Conservation (phyloP, 139 green algal species). For the Gonium pectorale region DNA sequence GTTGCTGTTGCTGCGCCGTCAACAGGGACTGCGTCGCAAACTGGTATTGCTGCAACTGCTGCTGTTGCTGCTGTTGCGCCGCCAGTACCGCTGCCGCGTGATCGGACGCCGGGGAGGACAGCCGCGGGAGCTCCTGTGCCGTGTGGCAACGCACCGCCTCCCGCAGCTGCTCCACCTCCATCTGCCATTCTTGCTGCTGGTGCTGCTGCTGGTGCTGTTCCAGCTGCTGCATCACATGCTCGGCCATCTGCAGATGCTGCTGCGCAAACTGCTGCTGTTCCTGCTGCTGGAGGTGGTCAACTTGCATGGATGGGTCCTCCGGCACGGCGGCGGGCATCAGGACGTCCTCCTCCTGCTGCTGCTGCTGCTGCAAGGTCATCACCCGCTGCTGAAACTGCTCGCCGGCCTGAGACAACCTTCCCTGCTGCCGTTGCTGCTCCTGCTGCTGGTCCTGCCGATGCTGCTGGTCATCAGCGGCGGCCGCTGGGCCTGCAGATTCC, state of each 20-base stretch:
- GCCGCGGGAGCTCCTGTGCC: no score
- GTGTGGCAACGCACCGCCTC: no score
- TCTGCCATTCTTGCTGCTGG: not conserved
- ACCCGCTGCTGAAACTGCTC: not conserved
- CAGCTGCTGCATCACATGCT: not conserved
- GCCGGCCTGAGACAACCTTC: not conserved
- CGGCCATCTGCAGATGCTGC: not conserved
- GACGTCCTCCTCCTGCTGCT: not conserved
- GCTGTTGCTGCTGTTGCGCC: not conserved
- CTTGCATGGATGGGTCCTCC: not conserved
- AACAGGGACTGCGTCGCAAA: no score
- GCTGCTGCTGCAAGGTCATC: not conserved
- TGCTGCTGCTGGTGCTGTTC: conserved; percentile 9
- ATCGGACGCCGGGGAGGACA: no score
- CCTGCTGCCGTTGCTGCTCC: not conserved
- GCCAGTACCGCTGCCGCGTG: no score
- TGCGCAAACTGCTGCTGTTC: not conserved
- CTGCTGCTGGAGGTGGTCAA: not conserved
- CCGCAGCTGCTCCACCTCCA: no score
- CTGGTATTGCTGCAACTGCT: no score
- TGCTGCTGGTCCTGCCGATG: not conserved
- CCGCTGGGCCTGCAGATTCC: not conserved
- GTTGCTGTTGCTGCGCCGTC: no score
- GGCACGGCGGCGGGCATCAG: not conserved
- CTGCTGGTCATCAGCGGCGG: not conserved